Evolutionary conservation across 345 rosid genomes (phyloP).

Genomic region (Gossypium herbaceum): DNA sequence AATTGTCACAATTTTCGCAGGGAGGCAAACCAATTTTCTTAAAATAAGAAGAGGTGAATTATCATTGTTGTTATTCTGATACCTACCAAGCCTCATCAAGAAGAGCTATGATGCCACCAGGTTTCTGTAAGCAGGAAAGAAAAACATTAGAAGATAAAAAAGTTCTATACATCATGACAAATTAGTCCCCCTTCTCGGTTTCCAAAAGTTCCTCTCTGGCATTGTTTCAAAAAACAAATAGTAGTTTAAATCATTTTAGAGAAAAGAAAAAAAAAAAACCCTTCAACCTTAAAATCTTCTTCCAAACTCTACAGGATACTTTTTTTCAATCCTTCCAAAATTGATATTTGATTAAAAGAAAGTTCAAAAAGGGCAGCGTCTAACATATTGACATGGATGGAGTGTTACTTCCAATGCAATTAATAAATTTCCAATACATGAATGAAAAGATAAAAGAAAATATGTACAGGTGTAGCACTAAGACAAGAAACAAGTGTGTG

Average conservation of each 20-base stretch:
- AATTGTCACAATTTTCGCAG: slow-evolving; percentile 17
- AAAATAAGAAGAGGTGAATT: neutral
- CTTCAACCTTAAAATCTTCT: neutral
- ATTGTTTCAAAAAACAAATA: neutral
- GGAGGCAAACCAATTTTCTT: neutral
- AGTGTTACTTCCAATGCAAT: neutral
- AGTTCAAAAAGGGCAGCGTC: neutral
- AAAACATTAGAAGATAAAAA: slow-evolving; percentile 22
- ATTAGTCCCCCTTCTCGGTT: neutral
- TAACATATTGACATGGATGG: neutral
- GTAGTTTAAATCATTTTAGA: neutral
- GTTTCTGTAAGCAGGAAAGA: slow-evolving; percentile 65
- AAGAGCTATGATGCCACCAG: slow-evolving; percentile 97
- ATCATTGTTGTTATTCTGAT: slow-evolving; percentile 5
- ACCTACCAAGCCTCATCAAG: slow-evolving; percentile 97
- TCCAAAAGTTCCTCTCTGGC: neutral
- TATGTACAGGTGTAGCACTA: neutral
- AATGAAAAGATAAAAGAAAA: neutral
- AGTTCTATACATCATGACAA: neutral
- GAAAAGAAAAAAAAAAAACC: neutral
- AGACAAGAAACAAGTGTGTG: neutral
- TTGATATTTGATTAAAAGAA: slow-evolving; percentile 3
- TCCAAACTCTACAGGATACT: neutral
- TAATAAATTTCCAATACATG: neutral
- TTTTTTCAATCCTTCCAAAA: neutral